Evolutionary conservation across 352 stramenopile genomes (phyloP), one percentile per base, ranked within the genome.

Genomic region (Elongisporangium anandrum): DNA sequence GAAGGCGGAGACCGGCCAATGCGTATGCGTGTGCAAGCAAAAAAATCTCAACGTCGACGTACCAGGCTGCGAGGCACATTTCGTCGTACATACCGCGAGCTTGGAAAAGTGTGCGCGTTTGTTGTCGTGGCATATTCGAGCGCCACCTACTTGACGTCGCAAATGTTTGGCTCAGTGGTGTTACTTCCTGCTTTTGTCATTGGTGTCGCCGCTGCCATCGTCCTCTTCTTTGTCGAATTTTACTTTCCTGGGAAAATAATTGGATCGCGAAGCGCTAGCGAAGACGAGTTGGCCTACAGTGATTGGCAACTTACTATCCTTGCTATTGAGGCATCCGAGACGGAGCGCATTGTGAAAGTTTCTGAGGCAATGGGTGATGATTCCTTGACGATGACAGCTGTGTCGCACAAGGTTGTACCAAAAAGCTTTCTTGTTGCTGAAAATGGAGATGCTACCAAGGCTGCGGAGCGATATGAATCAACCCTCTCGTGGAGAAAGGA

Each of bases 401-500:
- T n/a, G n/a, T n/a, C n/a, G n/a, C 29, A 41, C 29, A 41, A 8
- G 29, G 29, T 41, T 4, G 52, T 90, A 0, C 85, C 85, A 0
- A 70, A 79, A 56, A 67, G 66, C 16, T 93, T 90, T 39, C 41
- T 93, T 8, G 57, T 88, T 1, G 81, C 84, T 1, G 84, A 93
- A 50, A 82, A 85, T n/a, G 81, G 78, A 13, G 78, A 92, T 58
- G 41, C 70, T 17, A 62, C 56, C 12, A 92, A 92, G 58, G 86
- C 78, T 8, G 61, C 50, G 9, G 69, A 86, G 50, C 73, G 82
- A 16, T 92, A 90, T 39, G 64, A 94, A 17, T 57, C 57, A 3
- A 95, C 79, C 3, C 50, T 87, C 6, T 72, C 83, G 19, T 97
- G 86, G 86, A 66, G 89, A 16, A 79, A 90, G n/a, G 80, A 92